Conservation (phyloP, 2,329 filamentous ascomycete genomes). For the Hirsutella rhossiliensis region DNA sequence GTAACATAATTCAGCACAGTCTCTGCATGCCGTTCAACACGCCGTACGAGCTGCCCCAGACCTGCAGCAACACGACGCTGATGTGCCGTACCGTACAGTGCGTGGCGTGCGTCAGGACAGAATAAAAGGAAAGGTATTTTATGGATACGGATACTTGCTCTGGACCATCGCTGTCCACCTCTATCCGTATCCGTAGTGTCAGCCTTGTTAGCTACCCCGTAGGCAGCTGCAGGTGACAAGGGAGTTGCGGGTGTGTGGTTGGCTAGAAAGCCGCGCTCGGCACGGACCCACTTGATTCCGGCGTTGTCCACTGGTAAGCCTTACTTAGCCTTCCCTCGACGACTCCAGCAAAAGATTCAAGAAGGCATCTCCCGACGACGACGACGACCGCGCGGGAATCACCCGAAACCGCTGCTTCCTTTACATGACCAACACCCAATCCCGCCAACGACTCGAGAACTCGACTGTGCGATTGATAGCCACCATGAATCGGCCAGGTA, state of each 20-base stretch:
- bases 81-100: too few species aligned
- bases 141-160: too few species aligned
- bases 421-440: background rate
- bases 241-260: constrained; percentile 11
- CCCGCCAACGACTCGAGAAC: background rate
- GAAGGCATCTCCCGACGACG: constrained; percentile 1
- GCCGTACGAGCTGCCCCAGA: too few species aligned
- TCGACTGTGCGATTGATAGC: constrained; percentile 4
- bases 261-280: constrained; percentile 15
- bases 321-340: constrained; percentile 14
- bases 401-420: background rate
- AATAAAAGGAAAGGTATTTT: too few species aligned
- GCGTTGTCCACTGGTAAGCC: constrained; percentile 11
- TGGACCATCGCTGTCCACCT: too few species aligned
- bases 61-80: too few species aligned
- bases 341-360: constrained; percentile 5
- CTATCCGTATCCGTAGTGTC: too few species aligned
- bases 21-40: too few species aligned
- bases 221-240: background rate
- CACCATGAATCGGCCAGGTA: constrained; percentile 52
- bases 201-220: background rate
- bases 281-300: constrained; percentile 28
- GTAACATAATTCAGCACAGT: too few species aligned
- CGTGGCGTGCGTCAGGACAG: too few species aligned
- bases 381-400: background rate